A percentile compares a stretch with the other conserved stretches of the same genome.
Conservation (phyloP, 176 grass and related monocot species). For the Triticum urartu region DNA sequence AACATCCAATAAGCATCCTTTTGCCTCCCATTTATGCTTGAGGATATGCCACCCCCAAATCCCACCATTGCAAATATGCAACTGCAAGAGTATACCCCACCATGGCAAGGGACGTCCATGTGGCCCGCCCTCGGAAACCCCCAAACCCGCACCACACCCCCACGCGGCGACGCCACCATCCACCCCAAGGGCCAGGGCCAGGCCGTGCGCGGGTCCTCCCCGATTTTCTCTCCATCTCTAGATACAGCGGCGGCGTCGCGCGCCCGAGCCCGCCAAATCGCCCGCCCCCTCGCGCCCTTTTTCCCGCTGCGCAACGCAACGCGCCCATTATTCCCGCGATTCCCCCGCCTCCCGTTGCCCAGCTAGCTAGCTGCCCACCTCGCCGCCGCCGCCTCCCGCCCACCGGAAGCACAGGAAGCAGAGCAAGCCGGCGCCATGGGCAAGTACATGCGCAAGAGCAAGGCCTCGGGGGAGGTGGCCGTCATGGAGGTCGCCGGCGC, state of each 20-base stretch:
- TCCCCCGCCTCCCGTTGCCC: not conserved
- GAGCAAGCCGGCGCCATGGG: constrained; percentile 45
- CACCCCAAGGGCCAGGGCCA: not conserved
- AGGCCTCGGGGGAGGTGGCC: constrained; percentile 77
- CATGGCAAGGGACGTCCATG: too few species aligned
- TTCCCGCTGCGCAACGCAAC: constrained; percentile 14
- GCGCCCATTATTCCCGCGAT: constrained; percentile 48
- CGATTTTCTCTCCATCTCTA: not conserved
- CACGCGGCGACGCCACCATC: not conserved
- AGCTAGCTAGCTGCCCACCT: not conserved
- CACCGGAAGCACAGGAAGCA: not conserved
- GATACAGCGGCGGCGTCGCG: not conserved
- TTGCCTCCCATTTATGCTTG: too few species aligned
- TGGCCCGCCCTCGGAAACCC: not conserved
- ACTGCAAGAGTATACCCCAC: too few species aligned
- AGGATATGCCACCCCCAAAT: too few species aligned
- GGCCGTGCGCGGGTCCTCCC: not conserved
- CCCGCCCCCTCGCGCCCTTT: constrained; percentile 32
- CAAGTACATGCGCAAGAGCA: constrained; percentile 87
- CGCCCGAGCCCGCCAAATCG: constrained; percentile 13
- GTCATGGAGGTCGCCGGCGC: constrained; percentile 75
- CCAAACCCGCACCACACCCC: not conserved
- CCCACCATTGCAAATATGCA: too few species aligned
- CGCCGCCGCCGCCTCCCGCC: not conserved
- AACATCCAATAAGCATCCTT: too few species aligned